phyloP scores from a whole-genome alignment of 179 eudicot species.

The Silene noctiflora region DNA sequence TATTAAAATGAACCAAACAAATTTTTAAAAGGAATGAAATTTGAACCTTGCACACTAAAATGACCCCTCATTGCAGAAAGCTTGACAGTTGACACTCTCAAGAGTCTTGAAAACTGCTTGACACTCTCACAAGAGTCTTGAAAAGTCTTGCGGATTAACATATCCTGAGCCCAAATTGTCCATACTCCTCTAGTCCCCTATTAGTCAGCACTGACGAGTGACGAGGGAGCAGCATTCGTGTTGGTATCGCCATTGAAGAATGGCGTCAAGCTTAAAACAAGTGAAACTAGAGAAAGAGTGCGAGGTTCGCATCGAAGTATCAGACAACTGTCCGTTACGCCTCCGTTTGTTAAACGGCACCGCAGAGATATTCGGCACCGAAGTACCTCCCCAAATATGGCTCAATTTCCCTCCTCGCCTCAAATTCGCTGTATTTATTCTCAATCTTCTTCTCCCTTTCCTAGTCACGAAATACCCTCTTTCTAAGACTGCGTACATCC shows the following conservation, averaged over 20 bases:
- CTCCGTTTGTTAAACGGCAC: conserved; percentile 66
- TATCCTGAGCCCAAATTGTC: too few species aligned
- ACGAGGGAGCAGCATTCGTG: not conserved
- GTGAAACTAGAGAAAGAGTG: conserved; percentile 84
- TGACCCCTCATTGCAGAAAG: too few species aligned
- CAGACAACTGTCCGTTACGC: conserved; percentile 58
- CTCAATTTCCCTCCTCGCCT: conserved; percentile 78
- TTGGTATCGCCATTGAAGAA: not conserved
- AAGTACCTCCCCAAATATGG: conserved; percentile 86
- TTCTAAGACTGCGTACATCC: not conserved
- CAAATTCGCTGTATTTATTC: conserved; percentile 68
- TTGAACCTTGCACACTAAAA: too few species aligned
- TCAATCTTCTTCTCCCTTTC: not conserved
- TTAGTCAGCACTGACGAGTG: too few species aligned
- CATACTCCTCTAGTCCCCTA: too few species aligned
- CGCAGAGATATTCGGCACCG: conserved; percentile 92
- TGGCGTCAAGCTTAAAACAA: conserved; percentile 38
- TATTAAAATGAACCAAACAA: too few species aligned
- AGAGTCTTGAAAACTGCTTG: too few species aligned
- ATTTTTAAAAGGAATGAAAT: too few species aligned
- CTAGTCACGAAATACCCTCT: too few species aligned
- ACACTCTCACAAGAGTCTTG: too few species aligned
- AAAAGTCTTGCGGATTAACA: too few species aligned
- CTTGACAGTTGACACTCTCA: too few species aligned
- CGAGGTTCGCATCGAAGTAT: conserved; percentile 80